Evolutionary conservation across 2,329 filamentous ascomycete species (phyloP), one percentile per base, ranked within the genome.

Genomic region (Didymella keratinophila): DNA sequence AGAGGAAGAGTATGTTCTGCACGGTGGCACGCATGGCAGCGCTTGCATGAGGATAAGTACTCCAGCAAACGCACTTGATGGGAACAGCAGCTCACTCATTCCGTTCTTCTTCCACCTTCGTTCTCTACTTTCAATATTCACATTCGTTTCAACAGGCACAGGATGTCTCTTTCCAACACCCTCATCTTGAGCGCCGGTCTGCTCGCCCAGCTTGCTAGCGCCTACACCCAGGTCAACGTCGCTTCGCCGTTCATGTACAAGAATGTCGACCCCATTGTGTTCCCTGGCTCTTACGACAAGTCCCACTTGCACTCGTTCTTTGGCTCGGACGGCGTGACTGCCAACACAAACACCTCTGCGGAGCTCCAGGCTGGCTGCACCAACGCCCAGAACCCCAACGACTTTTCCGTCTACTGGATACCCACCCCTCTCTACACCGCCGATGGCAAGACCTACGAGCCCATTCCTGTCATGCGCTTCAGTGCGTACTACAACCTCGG

Each of bases 341-440:
- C 70, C 27, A 71, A 72, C 58, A 77, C 77, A 12, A 77, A 71
- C 9, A 77, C 73, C 1, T 77, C 72, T 25, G 70, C 71, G 3
- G 70, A 74, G 54, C 72, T 83, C 1, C 79, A 80, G 39, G 63
- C 68, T 3, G 80, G 81, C 9, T 83, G 81, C 72, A 78, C 79
- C 10, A 78, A 74, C 9, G 77, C 73, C 16, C 70, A 80, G 59
- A 82, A 82, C 69, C 77, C 79, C 20, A 82, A 83, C 52, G 81
- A 83, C 56, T 68, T 81, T 1, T 81, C 78, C 0, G 70, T 76
- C 4, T 82, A 83, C 73, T 83, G 78, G 80, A 72, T 77, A 0
- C 80, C 80, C 0, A 82, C 80, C 0, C 71, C 81, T 16, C 73
- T 78, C 1, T 77, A 75, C 63, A 76, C 74, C 36, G 64, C 74